Conservation (phyloP, 2,329 filamentous ascomycete genomes). For the Cordyceps cateniannulata region DNA sequence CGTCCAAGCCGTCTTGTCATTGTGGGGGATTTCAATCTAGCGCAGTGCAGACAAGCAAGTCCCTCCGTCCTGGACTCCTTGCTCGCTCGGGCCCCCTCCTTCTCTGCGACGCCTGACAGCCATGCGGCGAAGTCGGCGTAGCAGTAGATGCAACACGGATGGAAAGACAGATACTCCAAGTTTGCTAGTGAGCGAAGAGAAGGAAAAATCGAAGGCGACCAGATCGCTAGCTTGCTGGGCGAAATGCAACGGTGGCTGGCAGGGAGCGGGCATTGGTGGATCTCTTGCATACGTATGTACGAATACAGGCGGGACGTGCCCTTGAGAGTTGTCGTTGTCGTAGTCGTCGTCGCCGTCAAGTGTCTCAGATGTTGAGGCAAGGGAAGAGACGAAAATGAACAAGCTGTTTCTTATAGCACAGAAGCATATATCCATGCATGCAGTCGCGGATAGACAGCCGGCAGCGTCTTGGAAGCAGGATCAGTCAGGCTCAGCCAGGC, state of each 20-base stretch:
- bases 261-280: not conserved
- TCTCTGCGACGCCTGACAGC: not conserved
- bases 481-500: not conserved
- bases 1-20: constrained; percentile 8
- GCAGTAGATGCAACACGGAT: not conserved
- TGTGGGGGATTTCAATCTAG: not conserved
- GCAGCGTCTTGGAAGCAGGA: not conserved
- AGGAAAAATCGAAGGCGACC: not conserved
- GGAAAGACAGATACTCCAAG: not conserved
- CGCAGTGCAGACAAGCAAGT: not conserved
- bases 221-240: not conserved
- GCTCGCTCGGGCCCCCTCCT: not conserved
- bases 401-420: not conserved
- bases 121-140: not conserved
- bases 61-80: not conserved
- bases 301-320: not conserved
- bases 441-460: not conserved
- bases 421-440: not conserved
- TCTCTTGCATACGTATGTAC: constrained; percentile 1
- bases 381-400: not conserved
- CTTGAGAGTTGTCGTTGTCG: not conserved
- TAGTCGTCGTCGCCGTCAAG: too few relatives aligned
- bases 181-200: not conserved
- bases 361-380: not conserved
- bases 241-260: constrained; percentile 1